Evolutionary conservation across 768 basidiomycete species (phyloP), one percentile per base, ranked within the genome.

Genomic region (Punctularia strigosozonata): DNA sequence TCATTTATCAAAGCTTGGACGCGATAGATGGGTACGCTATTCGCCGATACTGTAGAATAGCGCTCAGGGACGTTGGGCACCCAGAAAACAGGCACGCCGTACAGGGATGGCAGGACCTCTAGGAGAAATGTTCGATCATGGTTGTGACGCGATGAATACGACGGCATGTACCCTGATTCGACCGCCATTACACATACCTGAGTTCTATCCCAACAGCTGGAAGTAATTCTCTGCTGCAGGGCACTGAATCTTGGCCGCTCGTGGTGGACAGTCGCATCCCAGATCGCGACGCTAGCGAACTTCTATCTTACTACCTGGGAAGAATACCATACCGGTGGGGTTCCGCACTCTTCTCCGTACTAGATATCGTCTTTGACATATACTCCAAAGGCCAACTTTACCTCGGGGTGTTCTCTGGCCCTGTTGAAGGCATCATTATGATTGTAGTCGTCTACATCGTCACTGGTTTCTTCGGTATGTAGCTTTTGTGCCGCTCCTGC

Each of bases 81-180:
- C 28, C 46, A 89, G 94, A 13, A 97, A 97, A 57, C 95, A 99
- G 60, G 95, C 95, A 17, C 66, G 95, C 45, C 64, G 94, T 37
- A 94, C 91, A 1, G 90, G 90, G 1, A 98, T 95, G 87, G 84
- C 90, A n/a, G 88, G 95, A 4, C 94, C 94, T 19, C 63, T 98
- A 23, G 95, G 95, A 14, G 87, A 99, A 58, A 81, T 98, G 79
- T 99, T 99, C 57, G 95, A 99, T 54, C 95, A 98, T 59, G 94
- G 91, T 81, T 91, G 86, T 52, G 90, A 94, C 54, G 91, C 92
- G 0, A 67, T 99, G 47, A 97, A 97, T 53, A 98, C 94, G 0
- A 94, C 89, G 35, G 90, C 92, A 50, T 43, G 60, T 41, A 52
- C 31, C 21, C 37, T 36, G 18, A 21, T 25, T 24, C 43, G 25